Evolutionary conservation across 2,329 filamentous ascomycete species (phyloP).

Genomic region (Ophiosphaerella herpotricha): DNA sequence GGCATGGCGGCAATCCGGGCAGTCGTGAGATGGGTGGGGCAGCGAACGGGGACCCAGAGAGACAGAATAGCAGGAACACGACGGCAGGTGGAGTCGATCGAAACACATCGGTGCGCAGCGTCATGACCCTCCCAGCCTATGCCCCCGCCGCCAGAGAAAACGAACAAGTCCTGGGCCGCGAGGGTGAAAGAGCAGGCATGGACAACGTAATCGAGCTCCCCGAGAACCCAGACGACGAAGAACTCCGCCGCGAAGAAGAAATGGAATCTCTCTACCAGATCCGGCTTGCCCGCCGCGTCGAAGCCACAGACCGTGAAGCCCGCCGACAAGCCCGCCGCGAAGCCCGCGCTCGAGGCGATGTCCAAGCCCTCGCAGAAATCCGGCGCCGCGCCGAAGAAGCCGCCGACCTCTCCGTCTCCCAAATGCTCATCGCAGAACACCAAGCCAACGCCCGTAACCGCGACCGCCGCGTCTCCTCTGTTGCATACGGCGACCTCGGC

Average conservation of each 20-base stretch:
- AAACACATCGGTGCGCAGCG: constrained; percentile 84
- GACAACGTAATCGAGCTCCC: constrained; percentile 89
- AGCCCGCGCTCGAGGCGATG: constrained; percentile 73
- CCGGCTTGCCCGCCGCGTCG: constrained; percentile 73
- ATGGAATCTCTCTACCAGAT: constrained; percentile 95
- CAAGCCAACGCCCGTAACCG: constrained; percentile 59
- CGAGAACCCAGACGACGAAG: constrained; percentile 77
- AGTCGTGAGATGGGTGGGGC: constrained; percentile 39
- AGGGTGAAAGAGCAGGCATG: constrained; percentile 89
- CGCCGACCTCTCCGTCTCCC: constrained; percentile 47
- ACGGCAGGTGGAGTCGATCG: constrained; percentile 66
- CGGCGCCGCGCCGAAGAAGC: constrained; percentile 56
- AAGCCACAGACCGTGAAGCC: constrained; percentile 77
- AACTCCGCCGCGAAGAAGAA: constrained; percentile 78
- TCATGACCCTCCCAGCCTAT: constrained; percentile 92
- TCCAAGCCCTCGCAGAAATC: constrained; percentile 65
- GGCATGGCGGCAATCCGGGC: constrained; percentile 19
- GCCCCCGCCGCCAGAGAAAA: constrained; percentile 71
- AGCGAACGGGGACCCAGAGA: constrained; percentile 27
- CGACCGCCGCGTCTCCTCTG: constrained; percentile 71
- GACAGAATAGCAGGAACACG: constrained; percentile 24
- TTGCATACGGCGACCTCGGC: constrained; percentile 76
- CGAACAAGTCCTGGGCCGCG: constrained; percentile 82
- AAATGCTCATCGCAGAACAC: constrained; percentile 61
- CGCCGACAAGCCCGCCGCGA: constrained; percentile 71